A percentile compares a stretch with the other conserved stretches of the same genome.
Conservation (phyloP, 768 basidiomycete species). For the Boletus vermiculosoides region DNA sequence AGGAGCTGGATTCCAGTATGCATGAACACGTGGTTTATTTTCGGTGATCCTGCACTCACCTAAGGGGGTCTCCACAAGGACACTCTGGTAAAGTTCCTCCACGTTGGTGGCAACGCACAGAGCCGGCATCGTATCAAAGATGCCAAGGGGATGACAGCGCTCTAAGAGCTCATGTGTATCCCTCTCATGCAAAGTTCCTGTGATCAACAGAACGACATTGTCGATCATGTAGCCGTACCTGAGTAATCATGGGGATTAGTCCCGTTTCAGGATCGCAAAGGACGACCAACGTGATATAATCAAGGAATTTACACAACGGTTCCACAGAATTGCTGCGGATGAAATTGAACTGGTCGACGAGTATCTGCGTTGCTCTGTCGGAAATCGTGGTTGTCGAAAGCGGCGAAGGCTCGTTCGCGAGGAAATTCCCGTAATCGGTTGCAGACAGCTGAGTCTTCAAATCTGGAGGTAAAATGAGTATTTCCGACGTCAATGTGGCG, state of each 20-base stretch:
- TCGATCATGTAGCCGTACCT: constrained; percentile 99
- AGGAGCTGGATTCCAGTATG: constrained; percentile 52
- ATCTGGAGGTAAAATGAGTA: constrained; percentile 50
- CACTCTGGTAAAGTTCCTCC: constrained; percentile 95
- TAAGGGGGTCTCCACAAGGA: constrained; percentile 94
- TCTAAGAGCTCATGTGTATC: constrained; percentile 96
- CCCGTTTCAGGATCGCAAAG: not conserved
- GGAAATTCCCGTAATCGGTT: constrained; percentile 98
- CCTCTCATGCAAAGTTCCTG: constrained; percentile 94
- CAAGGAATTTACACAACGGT: constrained; percentile 88
- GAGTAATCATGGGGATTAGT: constrained; percentile 13
- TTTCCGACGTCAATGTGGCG: not conserved
- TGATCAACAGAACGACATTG: constrained; percentile 96
- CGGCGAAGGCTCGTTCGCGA: constrained; percentile 93
- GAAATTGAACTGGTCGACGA: constrained; percentile 98
- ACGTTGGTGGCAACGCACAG: constrained; percentile 99
- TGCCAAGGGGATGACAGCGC: constrained; percentile 94
- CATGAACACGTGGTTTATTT: constrained; percentile 2
- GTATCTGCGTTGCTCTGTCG: constrained; percentile 92
- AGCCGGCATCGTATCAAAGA: constrained; percentile 98
- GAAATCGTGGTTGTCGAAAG: constrained; percentile 92
- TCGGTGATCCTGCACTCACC: constrained; percentile 52
- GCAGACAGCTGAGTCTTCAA: constrained; percentile 93
- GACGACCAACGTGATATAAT: constrained; percentile 89
- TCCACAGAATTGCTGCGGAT: constrained; percentile 87